A percentile compares a stretch with the other conserved stretches of the same genome.
These are phyloP conservation scores for Peltaster fructicola DNA, from an alignment of 2,329 filamentous ascomycete species.

Conservation along the genomic window DNA sequence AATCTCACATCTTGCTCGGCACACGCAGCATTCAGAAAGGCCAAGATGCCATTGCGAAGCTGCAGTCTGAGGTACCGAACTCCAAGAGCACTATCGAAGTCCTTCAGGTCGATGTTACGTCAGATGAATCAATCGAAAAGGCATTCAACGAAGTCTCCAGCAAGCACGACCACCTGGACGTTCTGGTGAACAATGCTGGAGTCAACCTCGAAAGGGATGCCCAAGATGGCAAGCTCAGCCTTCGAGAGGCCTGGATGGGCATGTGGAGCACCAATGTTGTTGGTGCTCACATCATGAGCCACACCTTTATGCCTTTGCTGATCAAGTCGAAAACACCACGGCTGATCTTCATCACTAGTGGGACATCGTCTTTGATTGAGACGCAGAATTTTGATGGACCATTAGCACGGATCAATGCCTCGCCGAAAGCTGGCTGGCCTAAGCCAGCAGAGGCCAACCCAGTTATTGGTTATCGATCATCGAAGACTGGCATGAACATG, in stretches of 20 bases:
- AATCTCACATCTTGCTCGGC: constrained; percentile 40
- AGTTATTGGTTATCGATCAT: constrained; percentile 22
- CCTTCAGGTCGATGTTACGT: constrained; percentile 36
- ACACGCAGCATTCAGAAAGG: constrained; percentile 35
- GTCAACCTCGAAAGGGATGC: constrained; percentile 26
- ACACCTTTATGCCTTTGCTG: constrained; percentile 20
- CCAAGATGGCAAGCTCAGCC: constrained; percentile 10
- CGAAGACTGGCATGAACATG: constrained; percentile 33
- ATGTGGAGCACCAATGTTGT: constrained; percentile 23
- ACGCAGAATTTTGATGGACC: constrained; percentile 14
- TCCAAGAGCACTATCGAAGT: constrained; percentile 27
- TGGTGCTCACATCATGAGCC: constrained; percentile 22
- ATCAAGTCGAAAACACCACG: constrained; percentile 19
- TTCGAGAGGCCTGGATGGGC: constrained; percentile 21
- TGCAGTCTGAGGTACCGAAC: constrained; percentile 25
- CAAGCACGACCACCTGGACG: constrained; percentile 31
- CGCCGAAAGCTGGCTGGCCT: constrained; percentile 29
- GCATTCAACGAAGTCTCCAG: constrained; percentile 27
- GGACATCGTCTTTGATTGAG: constrained; percentile 24
- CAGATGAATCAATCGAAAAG: constrained; percentile 34
- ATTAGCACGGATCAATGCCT: constrained; percentile 10
- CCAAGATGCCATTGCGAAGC: constrained; percentile 25
- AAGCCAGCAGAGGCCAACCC: constrained; percentile 18
- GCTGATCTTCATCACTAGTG: constrained; percentile 24
- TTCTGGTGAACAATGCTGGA: constrained; percentile 41